A percentile compares a stretch with the other conserved stretches of the same genome.
Conservation (phyloP, 768 basidiomycete species). For the Mycena maculata region DNA sequence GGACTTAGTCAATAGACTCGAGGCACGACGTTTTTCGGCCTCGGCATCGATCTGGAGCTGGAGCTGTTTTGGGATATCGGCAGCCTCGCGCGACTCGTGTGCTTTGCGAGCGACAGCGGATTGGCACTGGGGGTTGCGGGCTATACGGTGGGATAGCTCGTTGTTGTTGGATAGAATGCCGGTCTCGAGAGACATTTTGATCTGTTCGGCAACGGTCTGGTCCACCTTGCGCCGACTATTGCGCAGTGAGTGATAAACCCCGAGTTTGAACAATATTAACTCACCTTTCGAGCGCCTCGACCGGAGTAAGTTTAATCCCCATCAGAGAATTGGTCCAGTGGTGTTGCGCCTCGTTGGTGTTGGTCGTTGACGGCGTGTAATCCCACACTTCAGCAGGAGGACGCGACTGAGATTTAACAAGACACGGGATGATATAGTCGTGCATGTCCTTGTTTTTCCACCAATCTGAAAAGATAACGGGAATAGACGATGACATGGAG, state of each 20-base stretch:
- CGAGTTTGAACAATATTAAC: neutral
- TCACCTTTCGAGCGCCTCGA: neutral
- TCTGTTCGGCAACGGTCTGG: neutral
- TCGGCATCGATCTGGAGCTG: too few species aligned
- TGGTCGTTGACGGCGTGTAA: neutral
- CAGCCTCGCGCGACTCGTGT: neutral
- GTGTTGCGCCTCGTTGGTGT: too few species aligned
- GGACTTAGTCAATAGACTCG: too few species aligned
- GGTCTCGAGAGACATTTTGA: neutral
- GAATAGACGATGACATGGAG: neutral
- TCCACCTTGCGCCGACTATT: neutral
- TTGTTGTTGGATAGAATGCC: constrained; percentile 15
- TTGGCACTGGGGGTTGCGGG: constrained; percentile 4
- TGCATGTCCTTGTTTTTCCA: too few species aligned
- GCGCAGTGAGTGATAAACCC: neutral
- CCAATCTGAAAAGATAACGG: too few species aligned
- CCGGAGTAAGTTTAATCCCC: neutral
- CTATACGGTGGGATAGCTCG: neutral
- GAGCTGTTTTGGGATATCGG: too few species aligned
- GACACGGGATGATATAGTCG: too few species aligned
- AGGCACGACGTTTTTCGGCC: too few species aligned
- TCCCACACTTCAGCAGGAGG: neutral
- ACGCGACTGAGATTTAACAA: too few species aligned
- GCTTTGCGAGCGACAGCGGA: neutral
- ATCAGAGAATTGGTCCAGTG: neutral